A percentile compares a stretch with the other conserved stretches of the same genome.
Evolutionary conservation across 768 basidiomycete species (phyloP).

Genomic region (Termitomyces sp.): DNA sequence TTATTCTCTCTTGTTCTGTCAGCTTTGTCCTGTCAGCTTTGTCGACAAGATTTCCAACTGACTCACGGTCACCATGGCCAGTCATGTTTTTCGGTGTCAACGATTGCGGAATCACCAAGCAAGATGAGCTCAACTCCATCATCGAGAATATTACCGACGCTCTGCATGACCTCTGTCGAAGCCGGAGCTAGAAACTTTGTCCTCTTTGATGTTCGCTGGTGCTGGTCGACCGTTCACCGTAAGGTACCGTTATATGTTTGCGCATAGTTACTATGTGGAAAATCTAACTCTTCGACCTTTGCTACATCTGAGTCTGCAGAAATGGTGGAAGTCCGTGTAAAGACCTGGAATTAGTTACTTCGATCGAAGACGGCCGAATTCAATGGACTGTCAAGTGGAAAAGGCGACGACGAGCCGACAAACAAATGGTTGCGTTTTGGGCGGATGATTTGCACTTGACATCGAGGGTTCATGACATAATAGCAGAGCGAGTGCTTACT

Average conservation of each 20-base stretch:
- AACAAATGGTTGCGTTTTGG: background rate
- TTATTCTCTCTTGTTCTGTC: no score
- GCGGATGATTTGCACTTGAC: constrained; percentile 6
- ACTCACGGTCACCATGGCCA: no score
- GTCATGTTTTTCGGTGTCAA: no score
- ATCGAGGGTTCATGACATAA: background rate
- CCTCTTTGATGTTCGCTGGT: constrained; percentile 7
- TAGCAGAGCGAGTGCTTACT: constrained; percentile 3
- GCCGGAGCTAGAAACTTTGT: background rate
- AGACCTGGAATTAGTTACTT: constrained; percentile 2
- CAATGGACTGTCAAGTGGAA: background rate
- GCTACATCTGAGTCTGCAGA: background rate
- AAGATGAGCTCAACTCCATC: no score
- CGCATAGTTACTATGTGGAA: background rate
- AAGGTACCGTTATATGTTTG: background rate
- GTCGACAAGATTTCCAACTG: no score
- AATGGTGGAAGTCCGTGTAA: background rate
- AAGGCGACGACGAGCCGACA: constrained; percentile 1
- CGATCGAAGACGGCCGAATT: background rate
- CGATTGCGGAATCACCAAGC: no score
- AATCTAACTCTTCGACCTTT: background rate
- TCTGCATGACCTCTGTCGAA: no score
- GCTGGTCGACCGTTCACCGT: background rate
- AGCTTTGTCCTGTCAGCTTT: no score
- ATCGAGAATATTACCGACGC: no score